A percentile compares a stretch with the other conserved stretches of the same genome.
Evolutionary conservation across 768 basidiomycete genomes (phyloP).

Genomic region (Russula olivacea): DNA sequence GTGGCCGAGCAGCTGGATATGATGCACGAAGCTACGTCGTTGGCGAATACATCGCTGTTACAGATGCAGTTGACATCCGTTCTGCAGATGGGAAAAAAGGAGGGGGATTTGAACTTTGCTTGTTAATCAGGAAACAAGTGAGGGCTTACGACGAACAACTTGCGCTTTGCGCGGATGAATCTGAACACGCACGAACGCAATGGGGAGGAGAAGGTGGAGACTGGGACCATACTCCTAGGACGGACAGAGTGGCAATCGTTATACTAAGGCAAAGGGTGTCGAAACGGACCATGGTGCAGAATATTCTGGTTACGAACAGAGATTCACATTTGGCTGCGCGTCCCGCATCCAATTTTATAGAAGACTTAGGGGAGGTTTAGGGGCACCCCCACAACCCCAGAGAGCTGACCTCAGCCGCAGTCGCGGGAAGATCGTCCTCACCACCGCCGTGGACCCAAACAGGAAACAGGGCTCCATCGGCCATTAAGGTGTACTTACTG

Average conservation of each 20-base stretch:
- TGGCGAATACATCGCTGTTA: not conserved
- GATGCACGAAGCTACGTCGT: not conserved
- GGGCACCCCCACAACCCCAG: not conserved
- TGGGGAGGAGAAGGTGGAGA: not conserved
- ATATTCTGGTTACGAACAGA: not conserved
- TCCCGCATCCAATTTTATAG: not conserved
- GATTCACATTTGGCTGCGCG: not conserved
- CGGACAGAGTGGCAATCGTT: not conserved
- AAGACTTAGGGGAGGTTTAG: not conserved
- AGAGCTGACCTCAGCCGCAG: not conserved
- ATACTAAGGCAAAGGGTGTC: not conserved
- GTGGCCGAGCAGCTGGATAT: not conserved
- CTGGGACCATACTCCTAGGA: not conserved
- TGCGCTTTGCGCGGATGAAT: not conserved
- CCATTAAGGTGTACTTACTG: too few relatives aligned
- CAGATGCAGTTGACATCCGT: not conserved
- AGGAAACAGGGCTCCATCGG: too few relatives aligned
- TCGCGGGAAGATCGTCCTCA: not conserved
- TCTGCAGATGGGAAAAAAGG: not conserved
- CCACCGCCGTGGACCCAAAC: not conserved
- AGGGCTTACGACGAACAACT: not conserved
- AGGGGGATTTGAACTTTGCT: not conserved
- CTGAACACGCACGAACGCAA: not conserved
- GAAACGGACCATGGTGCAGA: conserved; percentile 3
- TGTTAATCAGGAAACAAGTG: not conserved